These are phyloP conservation scores for Incumbomyces delicatus DNA, from an alignment of 2,329 filamentous ascomycete species.

Conservation along the genomic window DNA sequence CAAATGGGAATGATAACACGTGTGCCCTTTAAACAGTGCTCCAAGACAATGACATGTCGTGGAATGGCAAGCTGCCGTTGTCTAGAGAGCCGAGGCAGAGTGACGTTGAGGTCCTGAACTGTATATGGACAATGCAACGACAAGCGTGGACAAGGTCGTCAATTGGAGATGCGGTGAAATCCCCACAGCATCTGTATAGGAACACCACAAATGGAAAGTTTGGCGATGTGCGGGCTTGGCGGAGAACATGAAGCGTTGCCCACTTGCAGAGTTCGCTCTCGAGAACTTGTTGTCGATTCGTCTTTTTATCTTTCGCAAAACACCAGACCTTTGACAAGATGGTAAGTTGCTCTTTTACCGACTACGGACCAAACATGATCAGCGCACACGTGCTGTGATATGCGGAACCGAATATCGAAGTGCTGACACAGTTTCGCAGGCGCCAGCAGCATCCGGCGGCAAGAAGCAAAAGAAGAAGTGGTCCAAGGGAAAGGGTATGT, in stretches of 20 bases:
- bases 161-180: too few relatives aligned
- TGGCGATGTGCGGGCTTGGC: neutral
- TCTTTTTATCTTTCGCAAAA: neutral
- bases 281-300: neutral
- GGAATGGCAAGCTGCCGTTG: too few relatives aligned
- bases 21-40: too few relatives aligned
- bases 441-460: slow-evolving; percentile 39
- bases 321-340: neutral
- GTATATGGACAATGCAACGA: too few relatives aligned
- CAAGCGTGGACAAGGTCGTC: too few relatives aligned
- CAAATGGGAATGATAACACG: too few relatives aligned
- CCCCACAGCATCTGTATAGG: neutral
- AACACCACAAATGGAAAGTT: neutral
- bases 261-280: neutral
- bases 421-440: slow-evolving; percentile 23
- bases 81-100: too few relatives aligned
- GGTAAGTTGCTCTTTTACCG: neutral
- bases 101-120: too few relatives aligned
- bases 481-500: slow-evolving; percentile 48
- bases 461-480: slow-evolving; percentile 50
- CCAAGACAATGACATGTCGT: too few relatives aligned
- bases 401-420: too few relatives aligned
- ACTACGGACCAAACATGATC: too few relatives aligned
- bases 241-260: neutral
- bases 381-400: neutral